Evolutionary conservation across 208 protist species (phyloP), one percentile per base, ranked within the genome.

Genomic region (Crithidia brevicula): DNA sequence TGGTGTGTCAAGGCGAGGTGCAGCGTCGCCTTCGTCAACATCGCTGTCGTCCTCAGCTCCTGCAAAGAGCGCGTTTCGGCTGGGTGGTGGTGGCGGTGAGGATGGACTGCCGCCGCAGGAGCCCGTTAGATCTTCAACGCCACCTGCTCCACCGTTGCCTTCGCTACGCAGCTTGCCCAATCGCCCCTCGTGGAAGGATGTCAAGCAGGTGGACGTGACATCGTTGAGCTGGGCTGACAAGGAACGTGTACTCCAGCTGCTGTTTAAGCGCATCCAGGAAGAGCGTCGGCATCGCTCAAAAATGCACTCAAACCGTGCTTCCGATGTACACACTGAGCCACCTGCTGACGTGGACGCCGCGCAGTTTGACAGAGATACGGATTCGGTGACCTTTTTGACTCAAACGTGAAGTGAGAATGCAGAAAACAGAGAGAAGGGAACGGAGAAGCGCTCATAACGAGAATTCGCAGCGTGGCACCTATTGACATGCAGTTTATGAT

Each of bases 161-260:
- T 25, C 47, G 5, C 58, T 80, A 22, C 50, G 50, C n/a, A 43
- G 57, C 28, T 54, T 95, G 34, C 86, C 84, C 6, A 81, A 38
- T 40, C 77, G 71, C 11, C 78, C 80, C 0, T 84, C 77, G 18
- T 65, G 84, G 67, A 79, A 81, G 50, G 83, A 91, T 36, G 60
- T 89, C 1, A 81, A 85, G 45, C 54, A 65, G 3, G 73, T 94
- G 20, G 88, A 97, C 28, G 88, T 97, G n/a, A 64, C 68, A 3
- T 67, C 90, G 20, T 66, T 97, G 13, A 78, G 74, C 36, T 97
- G 94, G 94, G 66, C 51, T 2, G 91, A 97, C 27, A 97, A 96
- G 81, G 94, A 97, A 76, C 85, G 92, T 0, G 91, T 97, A 0
- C 61, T 97, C 18, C 83, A 83, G 40, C 58, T 83, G 20, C 83